Percentiles rank a stretch among this genome's conserved stretches.
phyloP scores from a whole-genome alignment of 805 yeast species.

The Candida arabinofermentans region DNA sequence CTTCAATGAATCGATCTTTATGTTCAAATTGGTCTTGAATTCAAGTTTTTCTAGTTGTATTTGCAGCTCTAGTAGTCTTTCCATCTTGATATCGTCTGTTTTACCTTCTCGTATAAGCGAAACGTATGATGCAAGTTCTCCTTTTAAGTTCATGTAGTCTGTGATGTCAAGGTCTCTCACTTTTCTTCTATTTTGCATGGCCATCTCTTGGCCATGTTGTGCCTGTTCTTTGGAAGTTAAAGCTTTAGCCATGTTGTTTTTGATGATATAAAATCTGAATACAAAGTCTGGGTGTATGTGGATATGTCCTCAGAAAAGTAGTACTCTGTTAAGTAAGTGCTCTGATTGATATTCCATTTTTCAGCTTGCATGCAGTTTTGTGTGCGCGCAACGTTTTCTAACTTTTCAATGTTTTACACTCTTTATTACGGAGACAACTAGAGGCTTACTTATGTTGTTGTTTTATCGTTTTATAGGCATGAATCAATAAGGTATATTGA shows the following conservation, averaged over 20 bases:
- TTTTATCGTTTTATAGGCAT: no score
- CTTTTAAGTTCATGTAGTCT: constrained; percentile 20
- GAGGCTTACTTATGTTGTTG: no score
- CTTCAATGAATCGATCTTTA: constrained; percentile 19
- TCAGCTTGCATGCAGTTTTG: no score
- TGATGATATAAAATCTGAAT: neutral
- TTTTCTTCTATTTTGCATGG: constrained; percentile 26
- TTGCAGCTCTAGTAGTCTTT: neutral
- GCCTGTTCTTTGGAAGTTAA: neutral
- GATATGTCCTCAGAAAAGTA: no score
- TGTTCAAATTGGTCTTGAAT: constrained; percentile 15
- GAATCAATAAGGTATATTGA: no score
- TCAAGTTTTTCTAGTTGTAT: constrained; percentile 16
- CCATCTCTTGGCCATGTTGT: constrained; percentile 14
- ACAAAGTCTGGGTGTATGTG: no score
- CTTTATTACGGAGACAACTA: no score
- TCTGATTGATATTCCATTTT: no score
- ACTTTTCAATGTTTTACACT: no score
- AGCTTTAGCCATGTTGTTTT: neutral
- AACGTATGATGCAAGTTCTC: constrained; percentile 15
- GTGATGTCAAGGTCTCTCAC: constrained; percentile 30
- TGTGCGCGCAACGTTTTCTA: no score
- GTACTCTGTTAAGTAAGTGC: no score
- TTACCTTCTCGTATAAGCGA: constrained; percentile 13
- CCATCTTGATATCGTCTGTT: constrained; percentile 7